Percentiles rank a stretch among this genome's conserved stretches.
Conservation (phyloP, 768 basidiomycete species). For the Ramaria rubella region DNA sequence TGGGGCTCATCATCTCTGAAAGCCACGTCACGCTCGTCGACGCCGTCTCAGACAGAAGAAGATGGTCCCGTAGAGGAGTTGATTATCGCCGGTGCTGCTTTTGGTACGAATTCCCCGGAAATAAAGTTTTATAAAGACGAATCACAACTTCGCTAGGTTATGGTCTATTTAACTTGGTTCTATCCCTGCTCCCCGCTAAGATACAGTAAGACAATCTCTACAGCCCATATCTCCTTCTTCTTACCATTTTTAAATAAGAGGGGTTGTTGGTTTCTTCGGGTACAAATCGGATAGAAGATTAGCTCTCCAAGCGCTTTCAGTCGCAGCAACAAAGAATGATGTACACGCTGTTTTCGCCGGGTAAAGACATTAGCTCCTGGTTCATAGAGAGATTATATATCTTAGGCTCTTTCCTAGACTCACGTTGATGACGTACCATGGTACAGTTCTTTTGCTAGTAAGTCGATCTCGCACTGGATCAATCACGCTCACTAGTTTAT, state of each 20-base stretch:
- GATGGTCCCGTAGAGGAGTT: slow-evolving; percentile 66
- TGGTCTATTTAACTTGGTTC: slow-evolving; percentile 74
- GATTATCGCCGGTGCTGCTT: slow-evolving; percentile 69
- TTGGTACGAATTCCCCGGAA: slow-evolving; percentile 39
- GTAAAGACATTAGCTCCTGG: slow-evolving; percentile 32
- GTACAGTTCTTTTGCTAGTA: slow-evolving; percentile 54
- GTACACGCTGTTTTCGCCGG: slow-evolving; percentile 74
- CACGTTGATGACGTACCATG: slow-evolving; percentile 77
- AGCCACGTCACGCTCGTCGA: slow-evolving; percentile 1
- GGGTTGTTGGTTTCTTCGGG: slow-evolving; percentile 68
- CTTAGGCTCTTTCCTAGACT: slow-evolving; percentile 35
- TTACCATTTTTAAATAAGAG: slow-evolving; percentile 32
- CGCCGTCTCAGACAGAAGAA: slow-evolving; percentile 7
- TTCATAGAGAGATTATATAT: neutral
- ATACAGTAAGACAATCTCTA: slow-evolving; percentile 42
- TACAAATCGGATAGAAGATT: slow-evolving; percentile 66
- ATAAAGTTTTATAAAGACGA: neutral
- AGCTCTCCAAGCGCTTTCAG: slow-evolving; percentile 60
- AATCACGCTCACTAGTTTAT: neutral
- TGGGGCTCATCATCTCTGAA: slow-evolving; percentile 21
- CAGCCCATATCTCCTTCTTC: neutral
- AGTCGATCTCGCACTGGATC: neutral
- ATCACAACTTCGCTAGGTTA: slow-evolving; percentile 29
- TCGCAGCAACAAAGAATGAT: slow-evolving; percentile 60
- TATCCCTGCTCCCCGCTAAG: slow-evolving; percentile 67